Evolutionary conservation across 169 alveolate genomes (phyloP), one percentile per base, ranked within the genome.

Genomic region (Eimeria tenella): DNA sequence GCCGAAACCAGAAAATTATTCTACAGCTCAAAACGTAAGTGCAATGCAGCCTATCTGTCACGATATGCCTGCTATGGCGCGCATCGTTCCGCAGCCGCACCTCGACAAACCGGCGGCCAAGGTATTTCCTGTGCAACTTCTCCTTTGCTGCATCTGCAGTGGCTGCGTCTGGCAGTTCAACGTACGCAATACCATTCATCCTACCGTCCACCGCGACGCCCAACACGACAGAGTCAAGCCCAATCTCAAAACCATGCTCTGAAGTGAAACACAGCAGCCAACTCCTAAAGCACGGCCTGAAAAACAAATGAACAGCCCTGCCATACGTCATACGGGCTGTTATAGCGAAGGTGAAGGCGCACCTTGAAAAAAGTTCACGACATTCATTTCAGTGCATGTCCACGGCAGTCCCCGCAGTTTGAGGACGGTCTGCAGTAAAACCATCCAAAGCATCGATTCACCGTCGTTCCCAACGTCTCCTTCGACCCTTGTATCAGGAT

Each of bases 381-480:
- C 90, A 21, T 96, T 96, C 65, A 19, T 8, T 58, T 94, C 97
- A 11, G 93, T 96, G 87, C 95, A 86, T n/a, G 96, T 73, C 97
- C 97, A 96, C 25, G 97, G 97, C 62, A 96, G 89, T 56, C 97
- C 97, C 49, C 97, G 95, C 19, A 96, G 94, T 31, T 93, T 84
- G 55, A 96, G 88, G 53, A 96, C 95, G 0, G 93, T 68, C 92
- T 93, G 93, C 68, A 90, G 50, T 21, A 50, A 31, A 49, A 31
- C 19, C 31, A 50, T 5, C 77, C 65, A 79, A 50, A 73, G 21
- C 75, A 58, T 8, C 21, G 15, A 19, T 17, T 50, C 7, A 21
- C 74, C 4, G 31, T 53, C 13, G 10, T 31, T 7, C 23, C 5
- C 42, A n/a, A 13, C 0, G 70, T 21, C 88, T 53, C 13, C 23